Evolutionary conservation across 2,329 filamentous ascomycete species (phyloP).

Genomic region (Tolypocladium inflatum): DNA sequence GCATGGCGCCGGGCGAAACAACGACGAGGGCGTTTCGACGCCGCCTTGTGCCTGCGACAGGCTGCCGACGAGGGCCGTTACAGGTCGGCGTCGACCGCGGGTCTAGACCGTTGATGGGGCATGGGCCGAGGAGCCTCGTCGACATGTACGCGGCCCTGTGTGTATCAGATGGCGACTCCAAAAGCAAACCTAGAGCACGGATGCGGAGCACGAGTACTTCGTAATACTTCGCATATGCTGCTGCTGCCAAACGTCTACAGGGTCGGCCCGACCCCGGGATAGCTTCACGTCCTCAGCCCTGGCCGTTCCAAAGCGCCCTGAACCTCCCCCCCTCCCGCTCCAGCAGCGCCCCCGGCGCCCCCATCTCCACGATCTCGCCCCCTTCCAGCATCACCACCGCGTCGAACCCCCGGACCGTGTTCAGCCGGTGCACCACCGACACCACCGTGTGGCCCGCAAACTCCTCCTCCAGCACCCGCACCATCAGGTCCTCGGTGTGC

Average conservation of each 20-base stretch:
- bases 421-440: conserved; percentile 30
- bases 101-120: background rate
- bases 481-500: conserved; percentile 27
- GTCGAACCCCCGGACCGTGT: conserved; percentile 40
- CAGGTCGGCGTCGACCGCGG: background rate
- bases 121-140: background rate
- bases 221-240: too few species aligned
- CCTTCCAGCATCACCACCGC: conserved; percentile 35
- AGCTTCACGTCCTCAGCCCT: background rate
- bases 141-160: background rate
- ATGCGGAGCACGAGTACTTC: background rate
- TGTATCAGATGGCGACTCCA: background rate
- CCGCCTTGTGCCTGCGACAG: background rate
- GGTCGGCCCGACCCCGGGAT: background rate
- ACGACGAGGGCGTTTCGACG: too few species aligned
- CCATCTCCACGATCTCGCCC: conserved; percentile 24
- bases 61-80: background rate
- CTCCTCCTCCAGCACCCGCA: conserved; percentile 21
- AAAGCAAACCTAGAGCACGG: background rate
- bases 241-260: too few species aligned
- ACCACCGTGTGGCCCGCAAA: conserved; percentile 39
- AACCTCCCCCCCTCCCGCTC: background rate
- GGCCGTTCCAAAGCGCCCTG: background rate
- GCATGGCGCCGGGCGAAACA: too few species aligned
- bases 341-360: background rate